Evolutionary conservation across 805 yeast species (phyloP).

Genomic region (Starmerella ratchasimensis): DNA sequence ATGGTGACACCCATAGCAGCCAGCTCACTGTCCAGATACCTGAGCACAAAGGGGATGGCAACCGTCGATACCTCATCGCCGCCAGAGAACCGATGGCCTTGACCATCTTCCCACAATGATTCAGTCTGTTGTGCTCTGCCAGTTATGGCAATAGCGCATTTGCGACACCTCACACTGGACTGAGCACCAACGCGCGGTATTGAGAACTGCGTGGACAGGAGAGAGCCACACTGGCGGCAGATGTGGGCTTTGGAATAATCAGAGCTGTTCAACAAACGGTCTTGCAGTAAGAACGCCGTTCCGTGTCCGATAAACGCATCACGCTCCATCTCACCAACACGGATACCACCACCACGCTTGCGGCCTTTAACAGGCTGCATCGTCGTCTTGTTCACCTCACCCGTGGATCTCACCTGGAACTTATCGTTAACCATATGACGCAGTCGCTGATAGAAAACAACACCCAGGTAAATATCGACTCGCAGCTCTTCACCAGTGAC

Average conservation of each 20-base stretch:
- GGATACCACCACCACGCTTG: slow-evolving; percentile 97
- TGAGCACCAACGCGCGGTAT: slow-evolving; percentile 82
- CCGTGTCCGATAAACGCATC: slow-evolving; percentile 99
- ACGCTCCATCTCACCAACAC: slow-evolving; percentile 99
- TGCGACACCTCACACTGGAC: slow-evolving; percentile 72
- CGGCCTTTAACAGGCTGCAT: slow-evolving; percentile 99
- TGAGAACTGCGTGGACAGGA: slow-evolving; percentile 75
- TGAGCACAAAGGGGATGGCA: slow-evolving; percentile 91
- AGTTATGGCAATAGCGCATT: slow-evolving; percentile 63
- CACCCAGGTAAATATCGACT: slow-evolving; percentile 91
- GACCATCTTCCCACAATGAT: slow-evolving; percentile 91
- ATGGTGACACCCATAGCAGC: slow-evolving; percentile 96
- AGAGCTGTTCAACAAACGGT: slow-evolving; percentile 84
- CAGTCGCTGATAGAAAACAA: slow-evolving; percentile 93
- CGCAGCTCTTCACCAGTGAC: slow-evolving; percentile 95
- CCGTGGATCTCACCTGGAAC: slow-evolving; percentile 98
- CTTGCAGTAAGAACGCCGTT: slow-evolving; percentile 86
- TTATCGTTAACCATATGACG: slow-evolving; percentile 99
- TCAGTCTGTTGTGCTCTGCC: slow-evolving; percentile 30
- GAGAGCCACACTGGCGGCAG: slow-evolving; percentile 87
- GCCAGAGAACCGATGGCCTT: slow-evolving; percentile 79
- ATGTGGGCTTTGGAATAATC: slow-evolving; percentile 86
- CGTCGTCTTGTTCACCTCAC: slow-evolving; percentile 91
- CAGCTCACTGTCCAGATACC: slow-evolving; percentile 86
- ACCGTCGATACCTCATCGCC: slow-evolving; percentile 90